Evolutionary conservation across 306 rosid species (phyloP), one percentile per base, ranked within the genome.

Genomic region (Corylus avellana): DNA sequence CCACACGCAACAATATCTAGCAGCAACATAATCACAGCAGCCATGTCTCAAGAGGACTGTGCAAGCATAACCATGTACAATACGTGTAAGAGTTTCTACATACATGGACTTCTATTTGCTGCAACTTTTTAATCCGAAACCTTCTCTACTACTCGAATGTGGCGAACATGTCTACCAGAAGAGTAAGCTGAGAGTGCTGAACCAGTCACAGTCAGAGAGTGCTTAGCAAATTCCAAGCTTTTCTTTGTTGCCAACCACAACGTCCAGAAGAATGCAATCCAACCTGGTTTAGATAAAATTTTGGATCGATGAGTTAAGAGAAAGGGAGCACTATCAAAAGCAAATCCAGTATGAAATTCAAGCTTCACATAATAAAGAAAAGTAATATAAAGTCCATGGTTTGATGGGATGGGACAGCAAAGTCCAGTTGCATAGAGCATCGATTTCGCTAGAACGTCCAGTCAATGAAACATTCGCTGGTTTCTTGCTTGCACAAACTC

Each of bases 181-280:
- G 97, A 75, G 78, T 84, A 92, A 29, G 87, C 86, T 44, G 97
- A 82, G 78, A 92, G 59, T 55, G 85, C 90, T 4, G 97, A 87
- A 70, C 94, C 81, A 63, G 90, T 87, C 17, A 17, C 59, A 0
- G 67, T 82, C 61, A 94, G n/a, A 0, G 94, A 87, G 53, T 68
- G 85, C 76, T 80, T 89, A 8, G 92, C 98, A 20, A 94, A 70
- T 35, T 84, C 87, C 17, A 87, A 53, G 87, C 92, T 85, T 84
- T 86, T 92, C 69, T 72, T 82, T 51, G 80, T 72, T 76, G 85
- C 94, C 81, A 92, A 81, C 94, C 93, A 92, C 74, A 86, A 13
- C 16, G 78, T 25, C 68, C 77, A 91, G 58, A 90, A 86, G 87
- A 92, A 91, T 80, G 91, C 97, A 78, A 91, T 79, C 96, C 96